phyloP scores from a whole-genome alignment of 345 rosid species.

The Sonneratia caseolaris region DNA sequence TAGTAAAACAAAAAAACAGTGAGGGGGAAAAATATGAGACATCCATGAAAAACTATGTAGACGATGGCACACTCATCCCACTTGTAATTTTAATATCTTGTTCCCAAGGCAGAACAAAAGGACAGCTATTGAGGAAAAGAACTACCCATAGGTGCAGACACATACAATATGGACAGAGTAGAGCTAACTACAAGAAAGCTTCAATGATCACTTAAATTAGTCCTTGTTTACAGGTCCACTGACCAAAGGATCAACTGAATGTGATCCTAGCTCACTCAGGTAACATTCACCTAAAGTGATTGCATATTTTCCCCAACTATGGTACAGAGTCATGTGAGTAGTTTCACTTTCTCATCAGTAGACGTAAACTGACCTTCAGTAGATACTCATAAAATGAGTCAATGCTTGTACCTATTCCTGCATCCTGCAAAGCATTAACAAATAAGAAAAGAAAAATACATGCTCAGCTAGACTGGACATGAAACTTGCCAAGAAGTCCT shows the following conservation, averaged over 20 bases:
- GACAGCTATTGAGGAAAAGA: background rate
- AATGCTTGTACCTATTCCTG: slow-evolving; percentile 98
- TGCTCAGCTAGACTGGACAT: background rate
- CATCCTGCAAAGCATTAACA: slow-evolving; percentile 64
- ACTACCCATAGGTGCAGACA: background rate
- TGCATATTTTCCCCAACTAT: background rate
- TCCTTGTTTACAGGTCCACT: background rate
- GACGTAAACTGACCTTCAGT: slow-evolving; percentile 55
- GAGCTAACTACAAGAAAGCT: background rate
- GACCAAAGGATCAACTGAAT: background rate
- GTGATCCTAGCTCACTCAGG: background rate
- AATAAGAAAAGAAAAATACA: background rate
- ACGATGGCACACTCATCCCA: background rate
- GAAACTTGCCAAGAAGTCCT: background rate
- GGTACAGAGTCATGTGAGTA: background rate
- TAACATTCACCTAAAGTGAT: background rate
- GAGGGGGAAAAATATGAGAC: background rate
- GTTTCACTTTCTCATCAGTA: background rate
- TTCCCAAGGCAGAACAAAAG: background rate
- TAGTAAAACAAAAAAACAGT: background rate
- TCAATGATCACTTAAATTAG: background rate
- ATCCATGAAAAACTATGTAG: background rate
- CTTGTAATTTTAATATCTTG: background rate
- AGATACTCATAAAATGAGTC: slow-evolving; percentile 98
- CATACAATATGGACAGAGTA: background rate